Base-by-base conservation (phyloP, 108 stramenopile genomes). In the Nitzschia putrida region DNA sequence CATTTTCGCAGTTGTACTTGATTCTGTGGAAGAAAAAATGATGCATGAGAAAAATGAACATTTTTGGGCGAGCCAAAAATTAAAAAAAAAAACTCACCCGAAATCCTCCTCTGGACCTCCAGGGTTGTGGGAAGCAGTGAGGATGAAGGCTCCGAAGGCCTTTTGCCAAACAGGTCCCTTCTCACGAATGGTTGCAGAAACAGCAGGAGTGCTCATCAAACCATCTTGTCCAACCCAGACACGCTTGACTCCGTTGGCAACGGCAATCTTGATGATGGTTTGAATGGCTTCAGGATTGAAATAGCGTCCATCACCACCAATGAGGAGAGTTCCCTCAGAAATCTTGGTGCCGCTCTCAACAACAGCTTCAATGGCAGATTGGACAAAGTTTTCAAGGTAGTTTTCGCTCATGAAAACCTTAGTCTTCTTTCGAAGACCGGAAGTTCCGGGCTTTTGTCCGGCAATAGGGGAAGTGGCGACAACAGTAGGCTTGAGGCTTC, bases 361-460 rank as follows among this genome's bases (percentile, higher is more conserved):
- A 57, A 98, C 77, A 24, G 99, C 93, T 67, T 97, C 93, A 64
- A 98, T 96, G 2, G 95, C 92, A 53, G 95, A 60, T 78, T 99
- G 99, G 16, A 99, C 97, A 80, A 99, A 99, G 77, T 99, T 99
- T 73, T 99, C 86, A 49, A 99, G 86, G 79, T 99, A 99, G 71
- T 93, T 82, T 37, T 83, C 84, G 40, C 87, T 68, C 94, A 91
- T 94, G 92, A 98, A 99, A 42, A 81, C 86, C 77, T 92, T 94
- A n/a, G 96, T 95, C 91, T 98, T 97, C 89, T 99, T 99, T 44
- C 98, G 90, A 53, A 99, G 91, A 55, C 98, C 99, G 7, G 95
- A 97, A n/a, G 99, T 99, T 70, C 99, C 99, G 22, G 99, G 99
- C 78, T 98, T 92, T 75, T 98, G 98, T n/a, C 97, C 99, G 39